phyloP scores from a whole-genome alignment of 2,329 filamentous ascomycete genomes.

The Nemania sp. region DNA sequence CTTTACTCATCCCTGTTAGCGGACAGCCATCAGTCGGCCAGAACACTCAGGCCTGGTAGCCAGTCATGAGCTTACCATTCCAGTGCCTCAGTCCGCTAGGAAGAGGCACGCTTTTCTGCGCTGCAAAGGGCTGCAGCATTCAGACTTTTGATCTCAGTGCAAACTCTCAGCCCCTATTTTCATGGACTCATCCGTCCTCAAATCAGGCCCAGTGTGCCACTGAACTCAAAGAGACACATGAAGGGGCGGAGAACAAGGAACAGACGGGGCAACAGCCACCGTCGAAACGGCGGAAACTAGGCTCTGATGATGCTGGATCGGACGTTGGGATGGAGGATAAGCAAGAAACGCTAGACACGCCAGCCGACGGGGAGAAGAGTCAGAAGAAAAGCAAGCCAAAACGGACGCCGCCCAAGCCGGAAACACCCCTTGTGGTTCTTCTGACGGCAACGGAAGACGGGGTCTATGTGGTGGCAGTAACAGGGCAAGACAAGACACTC shows the following conservation, averaged over 20 bases:
- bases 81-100: constrained; percentile 69
- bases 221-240: constrained; percentile 18
- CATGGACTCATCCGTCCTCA: constrained; percentile 46
- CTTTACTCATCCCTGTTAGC: constrained; percentile 10
- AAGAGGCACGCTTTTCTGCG: constrained; percentile 69
- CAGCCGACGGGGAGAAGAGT: constrained; percentile 37
- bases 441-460: constrained; percentile 73
- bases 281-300: constrained; percentile 35
- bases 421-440: constrained; percentile 75
- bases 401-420: constrained; percentile 46
- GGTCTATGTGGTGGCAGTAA: constrained; percentile 79
- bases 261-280: constrained; percentile 27
- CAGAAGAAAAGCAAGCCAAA: constrained; percentile 52
- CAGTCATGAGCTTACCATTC: constrained; percentile 62
- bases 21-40: neutral
- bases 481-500: constrained; percentile 90
- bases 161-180: constrained; percentile 40
- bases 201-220: constrained; percentile 31
- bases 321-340: constrained; percentile 4
- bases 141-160: constrained; percentile 69
- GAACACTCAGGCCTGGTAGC: neutral
- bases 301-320: constrained; percentile 13
- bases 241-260: neutral
- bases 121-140: constrained; percentile 78
- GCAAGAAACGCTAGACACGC: constrained; percentile 28